A percentile compares a stretch with the other conserved stretches of the same genome.
phyloP scores from a whole-genome alignment of 2,329 filamentous ascomycete species.

The Penicillium concentricum region DNA sequence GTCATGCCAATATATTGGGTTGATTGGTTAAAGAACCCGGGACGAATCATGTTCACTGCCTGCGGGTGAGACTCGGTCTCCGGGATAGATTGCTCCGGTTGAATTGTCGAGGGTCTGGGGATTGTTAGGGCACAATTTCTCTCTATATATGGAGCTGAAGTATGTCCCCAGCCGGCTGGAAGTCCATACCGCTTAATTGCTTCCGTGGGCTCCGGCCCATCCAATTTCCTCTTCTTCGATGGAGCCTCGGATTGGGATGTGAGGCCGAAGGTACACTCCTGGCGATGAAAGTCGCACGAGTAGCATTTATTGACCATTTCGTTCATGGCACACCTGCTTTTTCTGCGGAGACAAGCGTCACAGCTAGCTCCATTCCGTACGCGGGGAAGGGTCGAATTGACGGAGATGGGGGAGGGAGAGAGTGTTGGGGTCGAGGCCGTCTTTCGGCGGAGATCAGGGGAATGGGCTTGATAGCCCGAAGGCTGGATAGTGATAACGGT shows the following conservation, averaged over 20 bases:
- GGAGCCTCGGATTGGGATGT: slow-evolving; percentile 23
- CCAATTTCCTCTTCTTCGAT: slow-evolving; percentile 43
- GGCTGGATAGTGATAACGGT: slow-evolving; percentile 44
- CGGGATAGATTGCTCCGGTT: slow-evolving; percentile 1
- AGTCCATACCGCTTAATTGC: slow-evolving; percentile 38
- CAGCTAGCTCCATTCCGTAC: slow-evolving; percentile 42
- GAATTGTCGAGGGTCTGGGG: slow-evolving; percentile 29
- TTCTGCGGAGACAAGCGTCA: slow-evolving; percentile 44
- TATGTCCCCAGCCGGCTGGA: neutral
- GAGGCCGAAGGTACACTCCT: slow-evolving; percentile 45
- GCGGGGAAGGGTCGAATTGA: slow-evolving; percentile 28
- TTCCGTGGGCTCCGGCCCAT: slow-evolving; percentile 28
- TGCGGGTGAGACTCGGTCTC: slow-evolving; percentile 12
- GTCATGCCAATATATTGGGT: slow-evolving; percentile 46
- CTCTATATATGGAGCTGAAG: neutral
- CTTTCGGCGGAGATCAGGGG: slow-evolving; percentile 27
- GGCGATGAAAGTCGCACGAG: slow-evolving; percentile 46
- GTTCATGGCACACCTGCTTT: slow-evolving; percentile 46
- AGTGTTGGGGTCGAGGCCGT: slow-evolving; percentile 23
- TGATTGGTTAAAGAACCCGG: slow-evolving; percentile 36
- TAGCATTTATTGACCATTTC: slow-evolving; percentile 46
- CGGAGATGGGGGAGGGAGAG: slow-evolving; percentile 25
- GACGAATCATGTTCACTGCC: slow-evolving; percentile 27
- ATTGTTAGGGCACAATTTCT: slow-evolving; percentile 3
- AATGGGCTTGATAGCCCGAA: slow-evolving; percentile 25